phyloP scores from a whole-genome alignment of 306 rosid genomes.

The Fragaria nilgerrensis region DNA sequence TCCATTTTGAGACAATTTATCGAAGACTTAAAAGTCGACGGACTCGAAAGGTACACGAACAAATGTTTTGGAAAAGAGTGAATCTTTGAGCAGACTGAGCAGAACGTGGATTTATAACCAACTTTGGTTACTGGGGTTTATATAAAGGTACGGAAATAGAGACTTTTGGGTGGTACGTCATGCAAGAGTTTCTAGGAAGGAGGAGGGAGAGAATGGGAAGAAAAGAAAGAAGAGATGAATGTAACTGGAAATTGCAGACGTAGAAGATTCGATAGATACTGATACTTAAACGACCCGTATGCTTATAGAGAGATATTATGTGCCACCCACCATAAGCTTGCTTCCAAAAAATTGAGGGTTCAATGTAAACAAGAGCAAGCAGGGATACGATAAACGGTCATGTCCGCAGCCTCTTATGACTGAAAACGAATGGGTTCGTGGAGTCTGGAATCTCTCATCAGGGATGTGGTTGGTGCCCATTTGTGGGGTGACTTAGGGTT shows the following conservation, averaged over 20 bases:
- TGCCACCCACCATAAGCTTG: neutral
- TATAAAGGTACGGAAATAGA: neutral
- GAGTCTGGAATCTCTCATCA: neutral
- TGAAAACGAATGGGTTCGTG: neutral
- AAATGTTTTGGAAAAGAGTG: neutral
- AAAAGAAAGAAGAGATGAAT: neutral
- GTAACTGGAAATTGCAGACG: neutral
- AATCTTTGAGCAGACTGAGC: neutral
- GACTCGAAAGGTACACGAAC: neutral
- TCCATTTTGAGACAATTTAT: conserved; percentile 10
- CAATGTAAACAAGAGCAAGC: neutral
- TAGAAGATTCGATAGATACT: neutral
- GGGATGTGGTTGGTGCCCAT: neutral
- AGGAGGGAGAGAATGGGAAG: neutral
- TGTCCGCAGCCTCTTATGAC: conserved; percentile 54
- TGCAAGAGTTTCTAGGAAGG: conserved; percentile 8
- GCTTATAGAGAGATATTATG: neutral
- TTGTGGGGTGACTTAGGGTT: neutral
- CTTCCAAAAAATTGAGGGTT: neutral
- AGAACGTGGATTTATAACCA: neutral
- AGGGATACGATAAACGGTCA: conserved; percentile 22
- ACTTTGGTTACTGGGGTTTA: neutral
- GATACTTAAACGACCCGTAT: neutral
- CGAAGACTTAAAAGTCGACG: neutral
- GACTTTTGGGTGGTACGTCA: neutral